phyloP scores from a whole-genome alignment of 306 rosid species.

The Pyrus pyrifolia region DNA sequence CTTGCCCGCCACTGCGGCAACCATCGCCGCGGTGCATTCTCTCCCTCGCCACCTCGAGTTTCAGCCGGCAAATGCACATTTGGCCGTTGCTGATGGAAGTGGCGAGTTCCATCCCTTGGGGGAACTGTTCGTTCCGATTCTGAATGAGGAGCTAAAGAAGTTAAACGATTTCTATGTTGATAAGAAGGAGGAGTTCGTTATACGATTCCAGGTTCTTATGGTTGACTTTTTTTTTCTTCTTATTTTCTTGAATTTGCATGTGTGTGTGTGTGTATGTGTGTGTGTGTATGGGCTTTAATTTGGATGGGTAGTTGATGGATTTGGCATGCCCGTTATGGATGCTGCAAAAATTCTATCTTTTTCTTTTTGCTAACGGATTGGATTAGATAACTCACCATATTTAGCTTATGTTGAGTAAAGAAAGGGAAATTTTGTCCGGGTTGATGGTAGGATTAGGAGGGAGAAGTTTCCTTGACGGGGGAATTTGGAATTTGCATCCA shows the following conservation, averaged over 20 bases:
- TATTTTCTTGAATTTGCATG: neutral
- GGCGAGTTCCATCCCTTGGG: conserved; percentile 4
- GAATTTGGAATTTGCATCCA: no score
- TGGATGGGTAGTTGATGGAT: neutral
- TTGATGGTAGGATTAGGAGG: no score
- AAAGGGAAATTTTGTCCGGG: no score
- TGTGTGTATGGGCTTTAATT: neutral
- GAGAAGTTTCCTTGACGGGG: no score
- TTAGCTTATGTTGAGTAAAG: no score
- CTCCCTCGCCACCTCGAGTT: conserved; percentile 16
- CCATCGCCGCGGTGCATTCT: conserved; percentile 1
- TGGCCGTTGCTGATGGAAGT: neutral
- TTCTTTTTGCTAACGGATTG: neutral
- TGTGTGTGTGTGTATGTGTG: neutral
- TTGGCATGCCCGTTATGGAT: neutral
- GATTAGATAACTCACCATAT: no score
- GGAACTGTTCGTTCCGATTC: conserved; percentile 60
- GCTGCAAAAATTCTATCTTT: neutral
- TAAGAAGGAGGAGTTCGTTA: conserved; percentile 87
- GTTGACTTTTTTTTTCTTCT: no score
- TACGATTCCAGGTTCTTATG: conserved; percentile 66
- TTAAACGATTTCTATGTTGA: conserved; percentile 84
- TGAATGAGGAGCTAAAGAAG: conserved; percentile 74
- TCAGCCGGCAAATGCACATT: neutral
- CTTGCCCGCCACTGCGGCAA: conserved; percentile 10